These are phyloP conservation scores for Clarireedia monteithiana DNA, from an alignment of 2,329 filamentous ascomycete species.

Conservation along the genomic window DNA sequence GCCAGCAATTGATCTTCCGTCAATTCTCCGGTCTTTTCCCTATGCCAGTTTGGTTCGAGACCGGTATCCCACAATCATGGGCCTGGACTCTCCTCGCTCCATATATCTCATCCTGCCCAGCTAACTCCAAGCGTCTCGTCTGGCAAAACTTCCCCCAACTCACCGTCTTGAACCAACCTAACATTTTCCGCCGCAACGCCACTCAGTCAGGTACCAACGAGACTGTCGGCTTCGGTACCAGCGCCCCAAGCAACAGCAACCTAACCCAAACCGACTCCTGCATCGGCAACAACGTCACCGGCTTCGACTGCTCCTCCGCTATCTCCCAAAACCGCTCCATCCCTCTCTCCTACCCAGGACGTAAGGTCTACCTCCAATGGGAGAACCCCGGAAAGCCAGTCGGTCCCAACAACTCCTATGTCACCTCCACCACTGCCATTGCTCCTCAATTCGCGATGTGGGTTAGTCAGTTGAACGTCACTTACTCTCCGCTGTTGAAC, in stretches of 20 bases:
- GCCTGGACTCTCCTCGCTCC: slow-evolving; percentile 75
- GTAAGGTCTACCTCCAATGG: slow-evolving; percentile 64
- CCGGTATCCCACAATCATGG: slow-evolving; percentile 77
- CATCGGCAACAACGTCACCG: slow-evolving; percentile 44
- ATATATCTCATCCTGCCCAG: slow-evolving; percentile 70
- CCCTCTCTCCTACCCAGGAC: slow-evolving; percentile 68
- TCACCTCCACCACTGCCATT: slow-evolving; percentile 54
- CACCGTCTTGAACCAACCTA: slow-evolving; percentile 67
- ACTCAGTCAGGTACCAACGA: slow-evolving; percentile 55
- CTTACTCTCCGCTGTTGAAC: slow-evolving; percentile 55
- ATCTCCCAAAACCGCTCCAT: slow-evolving; percentile 62
- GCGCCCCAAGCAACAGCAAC: slow-evolving; percentile 26
- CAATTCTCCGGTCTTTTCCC: slow-evolving; percentile 75
- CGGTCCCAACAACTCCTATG: slow-evolving; percentile 77
- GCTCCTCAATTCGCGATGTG: slow-evolving; percentile 62
- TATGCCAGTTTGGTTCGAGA: slow-evolving; percentile 77
- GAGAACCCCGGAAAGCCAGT: slow-evolving; percentile 59
- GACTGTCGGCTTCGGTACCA: slow-evolving; percentile 47
- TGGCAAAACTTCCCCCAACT: slow-evolving; percentile 82
- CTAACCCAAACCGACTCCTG: slow-evolving; percentile 43
- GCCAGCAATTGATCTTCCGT: slow-evolving; percentile 78
- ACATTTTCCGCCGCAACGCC: slow-evolving; percentile 59
- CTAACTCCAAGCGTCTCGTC: slow-evolving; percentile 62
- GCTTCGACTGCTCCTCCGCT: slow-evolving; percentile 52
- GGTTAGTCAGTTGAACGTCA: slow-evolving; percentile 71